These are phyloP conservation scores for Alternaria sp. DNA, from an alignment of 2,329 filamentous ascomycete species.

Conservation along the genomic window DNA sequence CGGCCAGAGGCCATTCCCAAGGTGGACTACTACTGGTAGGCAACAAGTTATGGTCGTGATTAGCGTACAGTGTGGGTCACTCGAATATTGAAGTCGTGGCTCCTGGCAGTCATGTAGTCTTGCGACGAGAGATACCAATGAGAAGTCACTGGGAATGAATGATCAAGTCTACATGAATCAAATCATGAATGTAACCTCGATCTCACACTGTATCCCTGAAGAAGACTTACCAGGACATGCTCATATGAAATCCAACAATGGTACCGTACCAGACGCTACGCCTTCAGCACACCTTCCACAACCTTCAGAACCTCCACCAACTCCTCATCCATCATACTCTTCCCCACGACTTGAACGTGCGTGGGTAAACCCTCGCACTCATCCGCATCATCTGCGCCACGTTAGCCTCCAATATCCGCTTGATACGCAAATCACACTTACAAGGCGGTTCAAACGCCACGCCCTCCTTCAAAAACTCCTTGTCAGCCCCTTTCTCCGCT, in stretches of 20 bases:
- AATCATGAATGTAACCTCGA: too few species aligned
- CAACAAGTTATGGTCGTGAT: not conserved
- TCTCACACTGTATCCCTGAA: too few species aligned
- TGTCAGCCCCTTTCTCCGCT: constrained; percentile 53
- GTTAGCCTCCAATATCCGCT: not conserved
- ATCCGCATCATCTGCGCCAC: constrained; percentile 44
- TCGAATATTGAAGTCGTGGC: not conserved
- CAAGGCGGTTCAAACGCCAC: constrained; percentile 46
- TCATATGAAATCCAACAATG: too few species aligned
- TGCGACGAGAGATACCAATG: not conserved
- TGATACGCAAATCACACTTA: constrained; percentile 24
- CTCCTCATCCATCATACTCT: constrained; percentile 58
- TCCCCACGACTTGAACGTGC: constrained; percentile 56
- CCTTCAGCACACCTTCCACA: constrained; percentile 30
- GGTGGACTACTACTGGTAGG: constrained; percentile 1
- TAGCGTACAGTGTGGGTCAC: not conserved
- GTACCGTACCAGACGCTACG: not conserved
- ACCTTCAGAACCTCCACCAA: constrained; percentile 45
- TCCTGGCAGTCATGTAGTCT: not conserved
- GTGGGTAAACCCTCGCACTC: constrained; percentile 55
- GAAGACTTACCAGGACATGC: too few species aligned
- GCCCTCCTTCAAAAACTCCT: constrained; percentile 33
- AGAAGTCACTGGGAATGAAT: not conserved
- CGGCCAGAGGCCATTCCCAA: not conserved
- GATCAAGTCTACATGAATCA: not conserved